Evolutionary conservation across 1,139 yeast genomes (phyloP), one percentile per base, ranked within the genome.

Genomic region (Taphrina wiesneri): DNA sequence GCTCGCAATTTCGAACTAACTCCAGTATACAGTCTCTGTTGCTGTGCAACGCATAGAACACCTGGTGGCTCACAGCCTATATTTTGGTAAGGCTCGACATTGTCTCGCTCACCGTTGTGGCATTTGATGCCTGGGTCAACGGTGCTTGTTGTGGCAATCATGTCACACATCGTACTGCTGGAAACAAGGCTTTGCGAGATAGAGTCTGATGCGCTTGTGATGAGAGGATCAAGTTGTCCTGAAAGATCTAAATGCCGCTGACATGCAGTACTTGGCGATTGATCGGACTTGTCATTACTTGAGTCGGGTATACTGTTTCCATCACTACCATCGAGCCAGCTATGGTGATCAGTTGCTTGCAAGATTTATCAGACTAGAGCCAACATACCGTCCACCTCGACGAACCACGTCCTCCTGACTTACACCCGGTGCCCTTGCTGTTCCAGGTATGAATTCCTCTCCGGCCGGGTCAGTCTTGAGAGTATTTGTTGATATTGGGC

Each of bases 241-340:
- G 34, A 30, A 30, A 30, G 34, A 11, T 30, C 34, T 11, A 6
- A 6, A 11, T 6, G 34, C 34, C 11, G 9, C 11, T 6, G 34
- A 30, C 34, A 30, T 30, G 34, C 11, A 11, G 34, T 30, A 30
- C 34, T 11, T 6, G 34, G 11, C 6, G 11, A 6, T 11, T 6
- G 11, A 30, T 30, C 34, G 6, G 34, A 6, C 34, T 30, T 11
- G 34, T 6, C 6, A 11, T 11, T n/a, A n/a, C n/a, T n/a, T n/a
- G 11, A 30, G 34, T 11, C 9, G 34, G 11, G 34, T 6, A 30
- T 30, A 30, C 28, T 45, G n/a, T n/a, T n/a, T n/a, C n/a, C 49
- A 21, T 45, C 49, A 23, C 49, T 45, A n/a, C 49, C 49, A n/a
- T 45, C 49, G 11, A 45, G 25, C 49, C 49, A 45, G n/a, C 49